Conservation (phyloP, 1,284 basidiomycete genomes). For the Ceratobasidium sp. region DNA sequence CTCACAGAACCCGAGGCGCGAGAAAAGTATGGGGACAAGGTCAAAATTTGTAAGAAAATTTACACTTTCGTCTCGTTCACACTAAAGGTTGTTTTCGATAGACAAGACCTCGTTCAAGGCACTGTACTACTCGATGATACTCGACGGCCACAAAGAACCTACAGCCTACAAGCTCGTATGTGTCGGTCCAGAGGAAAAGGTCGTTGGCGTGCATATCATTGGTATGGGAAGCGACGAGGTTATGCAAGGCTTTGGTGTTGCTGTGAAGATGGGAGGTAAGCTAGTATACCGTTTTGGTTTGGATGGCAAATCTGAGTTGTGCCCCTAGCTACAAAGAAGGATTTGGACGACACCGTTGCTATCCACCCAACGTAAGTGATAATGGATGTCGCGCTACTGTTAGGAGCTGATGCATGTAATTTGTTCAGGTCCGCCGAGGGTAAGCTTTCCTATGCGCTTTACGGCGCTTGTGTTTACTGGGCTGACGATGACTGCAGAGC, state of each 20-base stretch:
- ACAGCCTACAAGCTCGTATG: conserved; percentile 93
- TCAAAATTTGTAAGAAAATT: conserved; percentile 88
- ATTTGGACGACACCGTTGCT: conserved; percentile 89
- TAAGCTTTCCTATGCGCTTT: conserved; percentile 22
- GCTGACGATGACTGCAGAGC: conserved; percentile 41
- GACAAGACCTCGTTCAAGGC: conserved; percentile 84
- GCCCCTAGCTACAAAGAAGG: conserved; percentile 75
- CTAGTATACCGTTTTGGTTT: conserved; percentile 39
- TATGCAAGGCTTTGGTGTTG: conserved; percentile 93
- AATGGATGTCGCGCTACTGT: conserved; percentile 48
- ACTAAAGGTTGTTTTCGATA: conserved; percentile 44
- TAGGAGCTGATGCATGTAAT: conserved; percentile 12
- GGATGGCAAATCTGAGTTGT: conserved; percentile 5
- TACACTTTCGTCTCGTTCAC: background rate
- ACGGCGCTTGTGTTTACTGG: background rate
- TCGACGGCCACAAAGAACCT: conserved; percentile 89
- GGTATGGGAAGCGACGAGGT: conserved; percentile 92
- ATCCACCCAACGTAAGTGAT: conserved; percentile 80
- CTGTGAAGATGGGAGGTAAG: conserved; percentile 93
- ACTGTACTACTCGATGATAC: conserved; percentile 89
- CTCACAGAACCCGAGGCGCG: conserved; percentile 91
- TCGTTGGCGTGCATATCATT: conserved; percentile 95
- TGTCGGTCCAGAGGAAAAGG: conserved; percentile 88
- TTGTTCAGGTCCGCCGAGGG: conserved; percentile 49
- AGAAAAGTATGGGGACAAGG: conserved; percentile 83